These are phyloP conservation scores for Ceratobasidium sp. DNA, from an alignment of 1,284 basidiomycete genomes.

Conservation along the genomic window DNA sequence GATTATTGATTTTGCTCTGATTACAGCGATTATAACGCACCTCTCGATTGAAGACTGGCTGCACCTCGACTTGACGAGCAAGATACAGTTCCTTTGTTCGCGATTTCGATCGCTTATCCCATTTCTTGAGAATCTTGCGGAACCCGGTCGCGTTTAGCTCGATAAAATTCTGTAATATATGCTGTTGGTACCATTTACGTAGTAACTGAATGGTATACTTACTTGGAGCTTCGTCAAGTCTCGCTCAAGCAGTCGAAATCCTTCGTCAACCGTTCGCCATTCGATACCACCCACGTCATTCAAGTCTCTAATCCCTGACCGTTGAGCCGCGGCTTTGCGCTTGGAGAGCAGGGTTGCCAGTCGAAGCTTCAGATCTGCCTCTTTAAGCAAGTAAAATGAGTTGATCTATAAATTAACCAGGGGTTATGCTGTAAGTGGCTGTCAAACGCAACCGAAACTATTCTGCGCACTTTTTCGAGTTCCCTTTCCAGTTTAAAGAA, in stretches of 20 bases:
- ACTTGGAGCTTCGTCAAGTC: conserved; percentile 98
- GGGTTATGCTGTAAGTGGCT: neutral
- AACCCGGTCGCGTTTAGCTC: conserved; percentile 99
- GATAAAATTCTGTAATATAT: conserved; percentile 83
- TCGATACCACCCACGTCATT: conserved; percentile 77
- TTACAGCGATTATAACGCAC: conserved; percentile 60
- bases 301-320: conserved; percentile 74
- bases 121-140: conserved; percentile 98
- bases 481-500: conserved; percentile 99
- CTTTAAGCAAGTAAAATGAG: conserved; percentile 98
- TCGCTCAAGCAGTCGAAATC: conserved; percentile 93
- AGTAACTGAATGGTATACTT: conserved; percentile 51
- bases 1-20: conserved; percentile 13
- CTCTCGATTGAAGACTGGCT: conserved; percentile 98
- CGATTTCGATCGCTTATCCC: conserved; percentile 96
- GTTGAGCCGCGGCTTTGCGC: conserved; percentile 84
- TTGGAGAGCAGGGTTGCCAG: conserved; percentile 95
- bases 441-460: neutral
- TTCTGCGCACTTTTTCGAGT: conserved; percentile 88
- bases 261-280: conserved; percentile 95
- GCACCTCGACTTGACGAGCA: conserved; percentile 96
- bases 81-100: conserved; percentile 97
- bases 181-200: neutral
- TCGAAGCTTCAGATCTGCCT: conserved; percentile 93
- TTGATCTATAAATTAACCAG: conserved; percentile 80